Evolutionary conservation across 2,329 filamentous ascomycete species (phyloP), one percentile per base, ranked within the genome.

Genomic region (Hypocreales sp.): DNA sequence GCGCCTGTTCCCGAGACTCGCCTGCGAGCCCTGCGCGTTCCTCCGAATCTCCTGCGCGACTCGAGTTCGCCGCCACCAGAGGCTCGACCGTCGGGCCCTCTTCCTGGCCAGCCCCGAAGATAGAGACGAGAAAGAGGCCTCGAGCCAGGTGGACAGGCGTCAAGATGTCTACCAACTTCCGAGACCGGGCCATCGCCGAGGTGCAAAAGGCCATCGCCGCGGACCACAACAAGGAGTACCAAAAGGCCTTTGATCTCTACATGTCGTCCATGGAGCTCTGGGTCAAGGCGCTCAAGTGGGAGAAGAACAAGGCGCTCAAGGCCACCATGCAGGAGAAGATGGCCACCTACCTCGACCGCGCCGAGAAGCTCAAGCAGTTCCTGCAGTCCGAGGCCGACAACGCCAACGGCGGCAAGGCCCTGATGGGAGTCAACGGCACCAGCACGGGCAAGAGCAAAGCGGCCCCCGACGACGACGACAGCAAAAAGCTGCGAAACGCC

Each of bases 91-190:
- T n/a, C n/a, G n/a, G n/a, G n/a, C n/a, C n/a, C n/a, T n/a, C n/a
- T n/a, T n/a, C n/a, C n/a, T n/a, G n/a, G n/a, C n/a, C n/a, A n/a
- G n/a, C n/a, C n/a, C n/a, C n/a, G n/a, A n/a, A n/a, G n/a, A n/a
- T n/a, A n/a, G n/a, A n/a, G n/a, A n/a, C n/a, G n/a, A n/a, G n/a
- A n/a, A n/a, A n/a, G n/a, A n/a, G n/a, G n/a, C n/a, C n/a, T n/a
- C n/a, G n/a, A n/a, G n/a, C n/a, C n/a, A n/a, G n/a, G n/a, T n/a
- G n/a, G n/a, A n/a, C n/a, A n/a, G n/a, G n/a, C n/a, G n/a, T n/a
- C n/a, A n/a, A n/a, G n/a, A 94, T 94, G 86, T 92, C 84, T 37
- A 92, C 83, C 54, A 90, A 98, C 61, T 98, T 95, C 53, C 74
- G 94, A 46, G 86, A 86, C 47, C 83, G 87, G 45, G 90, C 90